Base-by-base conservation (phyloP, 305 asterid genomes). In the Vinca major region DNA sequence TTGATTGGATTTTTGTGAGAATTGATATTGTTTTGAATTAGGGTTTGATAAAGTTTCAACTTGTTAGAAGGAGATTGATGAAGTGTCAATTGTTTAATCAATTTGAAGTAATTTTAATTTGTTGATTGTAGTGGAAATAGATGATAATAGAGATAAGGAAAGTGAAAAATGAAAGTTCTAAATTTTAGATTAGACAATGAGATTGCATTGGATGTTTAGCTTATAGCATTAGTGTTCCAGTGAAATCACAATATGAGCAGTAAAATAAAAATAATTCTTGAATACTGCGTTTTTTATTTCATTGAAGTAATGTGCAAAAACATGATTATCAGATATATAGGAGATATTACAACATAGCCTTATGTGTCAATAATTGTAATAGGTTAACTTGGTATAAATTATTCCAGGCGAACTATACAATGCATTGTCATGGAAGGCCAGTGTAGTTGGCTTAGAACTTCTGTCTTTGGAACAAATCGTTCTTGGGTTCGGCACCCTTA, bases 361-460 rank as follows among this genome's bases (percentile, higher is more conserved):
- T 13, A 54, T 53, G 13, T 54, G 14, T 60, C 52, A 39, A 37
- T 60, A 36, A 37, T 60, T 60, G 64, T 45, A 36, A 60, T 60
- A 60, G 14, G 47, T 60, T 60, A 13, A 8, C 20, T 6, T 33
- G 13, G 14, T 2, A 20, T 0, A 54, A 54, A 8, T 5, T 12
- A 54, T 54, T 20, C 26, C 26, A 54, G 9, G 4, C 7, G 33
- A 36, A 60, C 16, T 2, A 37, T 16, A 60, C 1, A n/a, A 36
- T 20, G 33, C 0, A 13, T 60, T 26, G 33, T 26, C 33, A 26
- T 26, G 33, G 33, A 26, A 26, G 33, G 33, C 33, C 1, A 26
- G 33, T 26, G 1, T 26, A 26, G 33, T 26, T 26, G 33, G 33
- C 33, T 26, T 26, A 26, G 1, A 26, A 26, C 33, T 26, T 26